These are phyloP conservation scores for Austroboletus festivus DNA, from an alignment of 768 basidiomycete genomes.

Conservation along the genomic window DNA sequence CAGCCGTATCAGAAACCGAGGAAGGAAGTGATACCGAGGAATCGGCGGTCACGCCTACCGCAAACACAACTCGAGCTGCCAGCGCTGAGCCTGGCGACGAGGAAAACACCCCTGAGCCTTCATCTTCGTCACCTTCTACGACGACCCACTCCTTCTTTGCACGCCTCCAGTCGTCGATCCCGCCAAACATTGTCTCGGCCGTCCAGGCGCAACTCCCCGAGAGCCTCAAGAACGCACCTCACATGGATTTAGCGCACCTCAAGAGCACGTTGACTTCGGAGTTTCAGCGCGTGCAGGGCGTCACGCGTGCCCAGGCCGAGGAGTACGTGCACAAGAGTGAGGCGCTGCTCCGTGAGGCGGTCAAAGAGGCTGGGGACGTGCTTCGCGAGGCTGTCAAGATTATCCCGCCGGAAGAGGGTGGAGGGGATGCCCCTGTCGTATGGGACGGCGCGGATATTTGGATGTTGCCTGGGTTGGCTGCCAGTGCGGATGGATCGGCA, in stretches of 20 bases:
- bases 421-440: slow-evolving; percentile 35
- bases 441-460: slow-evolving; percentile 92
- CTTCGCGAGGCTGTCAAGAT: slow-evolving; percentile 90
- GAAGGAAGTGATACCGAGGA: slow-evolving; percentile 23
- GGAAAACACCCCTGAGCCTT: slow-evolving; percentile 12
- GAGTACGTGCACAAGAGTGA: slow-evolving; percentile 81
- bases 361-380: slow-evolving; percentile 79
- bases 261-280: slow-evolving; percentile 61
- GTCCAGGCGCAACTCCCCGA: slow-evolving; percentile 70
- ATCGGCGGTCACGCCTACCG: slow-evolving; percentile 26
- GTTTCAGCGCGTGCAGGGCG: slow-evolving; percentile 71
- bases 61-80: slow-evolving; percentile 15
- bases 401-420: slow-evolving; percentile 69
- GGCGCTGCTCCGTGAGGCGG: slow-evolving; percentile 57
- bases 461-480: slow-evolving; percentile 52
- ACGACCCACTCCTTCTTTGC: slow-evolving; percentile 52
- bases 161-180: slow-evolving; percentile 70
- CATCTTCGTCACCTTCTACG: slow-evolving; percentile 3
- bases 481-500: slow-evolving; percentile 17
- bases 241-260: slow-evolving; percentile 67
- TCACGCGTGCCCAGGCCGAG: slow-evolving; percentile 73
- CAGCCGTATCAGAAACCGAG: slow-evolving; percentile 6
- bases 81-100: slow-evolving; percentile 18
- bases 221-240: slow-evolving; percentile 57
- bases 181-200: slow-evolving; percentile 67